Evolutionary conservation across 305 asterid species (phyloP).

Genomic region (Fraxinus velutina): DNA sequence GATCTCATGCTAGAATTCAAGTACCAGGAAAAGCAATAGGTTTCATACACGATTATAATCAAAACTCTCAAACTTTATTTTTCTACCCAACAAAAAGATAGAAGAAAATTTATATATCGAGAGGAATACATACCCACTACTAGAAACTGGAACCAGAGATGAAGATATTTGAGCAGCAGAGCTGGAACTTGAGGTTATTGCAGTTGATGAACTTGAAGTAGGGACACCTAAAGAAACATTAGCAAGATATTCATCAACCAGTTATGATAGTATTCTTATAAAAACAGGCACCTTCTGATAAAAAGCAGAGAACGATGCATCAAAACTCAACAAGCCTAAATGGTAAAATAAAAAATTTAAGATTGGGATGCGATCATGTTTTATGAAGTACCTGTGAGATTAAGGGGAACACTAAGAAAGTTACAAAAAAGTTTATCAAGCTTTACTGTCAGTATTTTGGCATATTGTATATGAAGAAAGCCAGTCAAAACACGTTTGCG

Average conservation of each 20-base stretch:
- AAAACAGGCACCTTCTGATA: slow-evolving; percentile 2
- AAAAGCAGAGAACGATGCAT: neutral
- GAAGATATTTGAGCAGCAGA: slow-evolving; percentile 71
- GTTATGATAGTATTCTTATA: neutral
- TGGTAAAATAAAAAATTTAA: neutral
- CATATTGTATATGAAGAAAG: neutral
- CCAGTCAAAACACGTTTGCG: neutral
- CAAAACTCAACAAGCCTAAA: neutral
- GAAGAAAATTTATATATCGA: slow-evolving; percentile 5
- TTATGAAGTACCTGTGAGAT: neutral
- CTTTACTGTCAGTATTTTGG: neutral
- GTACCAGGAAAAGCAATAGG: neutral
- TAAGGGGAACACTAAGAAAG: neutral
- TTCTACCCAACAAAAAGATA: slow-evolving; percentile 11
- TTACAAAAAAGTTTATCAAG: neutral
- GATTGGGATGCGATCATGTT: neutral
- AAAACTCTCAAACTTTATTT: slow-evolving; percentile 14
- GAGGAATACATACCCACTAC: slow-evolving; percentile 65
- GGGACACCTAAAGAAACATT: slow-evolving; percentile 35
- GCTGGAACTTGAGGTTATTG: slow-evolving; percentile 46
- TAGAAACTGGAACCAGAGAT: slow-evolving; percentile 49
- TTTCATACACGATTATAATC: neutral
- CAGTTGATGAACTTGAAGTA: slow-evolving; percentile 43
- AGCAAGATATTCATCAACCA: slow-evolving; percentile 22
- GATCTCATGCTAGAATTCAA: neutral